Base-by-base conservation (phyloP, 1,139 yeast genomes). In the Protomyces gravidus region DNA sequence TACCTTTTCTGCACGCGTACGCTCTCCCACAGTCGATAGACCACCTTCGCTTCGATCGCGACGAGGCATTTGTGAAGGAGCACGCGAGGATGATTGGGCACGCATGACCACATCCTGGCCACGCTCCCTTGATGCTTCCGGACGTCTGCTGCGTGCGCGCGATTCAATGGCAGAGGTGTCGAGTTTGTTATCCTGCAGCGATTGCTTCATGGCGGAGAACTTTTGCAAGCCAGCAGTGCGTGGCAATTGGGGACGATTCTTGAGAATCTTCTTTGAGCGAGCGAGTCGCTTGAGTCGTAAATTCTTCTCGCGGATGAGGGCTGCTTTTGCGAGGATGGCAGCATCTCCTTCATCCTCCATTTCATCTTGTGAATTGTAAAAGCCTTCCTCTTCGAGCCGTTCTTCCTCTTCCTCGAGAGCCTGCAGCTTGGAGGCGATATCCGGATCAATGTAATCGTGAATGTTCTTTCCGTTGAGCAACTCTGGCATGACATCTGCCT, bases 381-480 rank as follows among this genome's bases (percentile, higher is more conserved):
- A 94, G 30, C 99, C 99, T 76, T 90, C 96, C 60, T 80, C 76
- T 74, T 90, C 96, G 68, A 92, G 82, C 71, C 84, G 82, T 73
- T 90, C 97, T 77, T 92, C 99, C 75, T 92, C 99, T 65, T 87
- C 97, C 76, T 92, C 99, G 66, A 92, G 79, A 17, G 96, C 96
- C 74, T 88, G 89, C 71, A 92, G 80, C 75, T 92, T 92, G 67
- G 89, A 86, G 59, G 90, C 86, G 71, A 92, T 92, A 67, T 94
- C 98, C 48, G 96, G 89, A 71, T 92, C 99, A 73, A 94, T 81
- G 84, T 86, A 92, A 74, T 92, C 99, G 75, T 90, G 90, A 63
- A 92, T 96, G 73, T 92, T 92, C 78, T 85, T 86, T 75, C 99
- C 99, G 69, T 92, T 90, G 72, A 92, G 78, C 61, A 92, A 80